Base-by-base conservation (phyloP, 2,329 filamentous ascomycete genomes). In the Cylindrodendrum hubeiense region DNA sequence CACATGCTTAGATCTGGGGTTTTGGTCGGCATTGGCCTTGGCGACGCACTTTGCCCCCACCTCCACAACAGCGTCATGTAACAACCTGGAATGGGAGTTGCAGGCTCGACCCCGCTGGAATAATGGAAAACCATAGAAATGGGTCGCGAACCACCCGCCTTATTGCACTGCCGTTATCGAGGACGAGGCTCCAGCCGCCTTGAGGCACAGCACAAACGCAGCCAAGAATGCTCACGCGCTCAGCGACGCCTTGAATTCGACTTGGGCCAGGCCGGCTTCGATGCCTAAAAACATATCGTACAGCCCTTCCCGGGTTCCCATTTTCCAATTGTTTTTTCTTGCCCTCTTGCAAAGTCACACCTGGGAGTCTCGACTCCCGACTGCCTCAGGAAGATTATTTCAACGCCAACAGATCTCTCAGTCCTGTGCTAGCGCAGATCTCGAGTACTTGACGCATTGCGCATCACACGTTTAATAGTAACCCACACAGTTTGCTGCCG, bases 141-240 rank as follows among this genome's bases (percentile, higher is more conserved):
- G 53, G 57, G 21, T 19, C 54, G 58, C 56, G 58, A 46, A 62
- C 50, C 50, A 19, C 46, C 21, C 43, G 41, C 22, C 21, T 39
- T 17, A 34, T 22, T 21, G 43, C 33, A 43, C 41, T 33, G 59
- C 44, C 57, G 46, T 30, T 39, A 37, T 22, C 43, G 44, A 49
- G 17, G n/a, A 30, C 41, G 65, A 67, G 62, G 65, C 57, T 65
- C 49, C 12, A 7, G 19, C 41, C 47, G 61, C 57, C 58, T 34
- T 46, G 52, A 51, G 17, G 49, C 52, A 22, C 24, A 56, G 12
- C 34, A 21, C n/a, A 33, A 30, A 21, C 44, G 22, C 17, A 56
- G 49, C 33, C 34, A 28, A 54, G 43, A 21, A 46, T 15, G 43
- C 58, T 24, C 58, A 49, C 30, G 19, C 28, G 33, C 22, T 49